Evolutionary conservation across 345 rosid genomes (phyloP).

Genomic region (thale cress (Arabidopsis thaliana)): TAIR10.1 NC_003076.8:2632001-2632500

Average conservation of each 20-base stretch:
- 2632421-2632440: conserved; percentile 68
- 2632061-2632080: background rate
- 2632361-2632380: conserved; percentile 38
- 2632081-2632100: conserved; percentile 60
- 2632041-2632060: background rate
- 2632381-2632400: conserved; percentile 58
- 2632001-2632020: conserved; percentile 59
- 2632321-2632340: conserved; percentile 38
- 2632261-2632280: background rate
- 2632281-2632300: background rate
- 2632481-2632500: background rate
- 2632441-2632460: conserved; percentile 25
- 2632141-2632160: conserved; percentile 89
- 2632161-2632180: conserved; percentile 98
- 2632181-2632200: conserved; percentile 96
- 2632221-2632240: background rate
- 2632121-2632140: conserved; percentile 87
- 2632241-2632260: background rate
- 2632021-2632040: background rate
- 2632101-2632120: conserved; percentile 86
- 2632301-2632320: conserved; percentile 44
- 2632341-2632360: conserved; percentile 51
- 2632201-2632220: conserved; percentile 49
- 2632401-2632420: conserved; percentile 59
- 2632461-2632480: background rate